A percentile compares a stretch with the other conserved stretches of the same genome.
Evolutionary conservation across 495 filamentous ascomycete genomes (phyloP).

Genomic region (Aspergillus panamensis): DNA sequence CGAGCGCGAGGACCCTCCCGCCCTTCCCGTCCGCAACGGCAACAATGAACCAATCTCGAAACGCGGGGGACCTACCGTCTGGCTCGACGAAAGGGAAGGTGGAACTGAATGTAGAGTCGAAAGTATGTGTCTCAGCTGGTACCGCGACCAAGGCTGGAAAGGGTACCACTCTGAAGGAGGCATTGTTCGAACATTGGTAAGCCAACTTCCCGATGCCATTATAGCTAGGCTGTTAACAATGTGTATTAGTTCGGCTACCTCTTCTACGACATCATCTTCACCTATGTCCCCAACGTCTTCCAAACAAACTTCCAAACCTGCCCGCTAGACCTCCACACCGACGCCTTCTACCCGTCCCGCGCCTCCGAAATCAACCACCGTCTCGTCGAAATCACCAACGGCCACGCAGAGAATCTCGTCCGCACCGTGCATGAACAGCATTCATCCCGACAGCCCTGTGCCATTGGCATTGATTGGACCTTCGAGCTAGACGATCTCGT

Average conservation of each 20-base stretch:
- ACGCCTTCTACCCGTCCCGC: conserved; percentile 84
- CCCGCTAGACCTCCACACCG: conserved; percentile 88
- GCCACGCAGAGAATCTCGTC: conserved; percentile 64
- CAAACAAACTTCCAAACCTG: conserved; percentile 93
- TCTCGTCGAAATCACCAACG: conserved; percentile 78
- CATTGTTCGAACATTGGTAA: conserved; percentile 75
- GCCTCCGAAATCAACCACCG: conserved; percentile 87
- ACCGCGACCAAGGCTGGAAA: conserved; percentile 82
- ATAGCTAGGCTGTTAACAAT: not conserved
- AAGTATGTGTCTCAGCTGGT: conserved; percentile 86
- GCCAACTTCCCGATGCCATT: conserved; percentile 1
- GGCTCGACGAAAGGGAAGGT: conserved; percentile 71
- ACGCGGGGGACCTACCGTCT: conserved; percentile 73
- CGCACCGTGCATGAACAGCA: conserved; percentile 62
- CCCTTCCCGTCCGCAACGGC: conserved; percentile 13
- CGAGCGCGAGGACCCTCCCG: conserved; percentile 48
- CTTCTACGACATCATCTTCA: conserved; percentile 90
- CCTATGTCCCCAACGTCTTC: conserved; percentile 94
- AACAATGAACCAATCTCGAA: conserved; percentile 17
- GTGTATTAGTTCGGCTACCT: conserved; percentile 70
- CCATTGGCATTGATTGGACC: conserved; percentile 88
- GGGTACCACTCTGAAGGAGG: conserved; percentile 92
- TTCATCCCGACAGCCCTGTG: conserved; percentile 67
- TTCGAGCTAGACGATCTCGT: conserved; percentile 76
- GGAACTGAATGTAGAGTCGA: conserved; percentile 78